A percentile compares a stretch with the other conserved stretches of the same genome.
Conservation (phyloP, 306 rosid species). For the Ammopiptanthus mongolicus region DNA sequence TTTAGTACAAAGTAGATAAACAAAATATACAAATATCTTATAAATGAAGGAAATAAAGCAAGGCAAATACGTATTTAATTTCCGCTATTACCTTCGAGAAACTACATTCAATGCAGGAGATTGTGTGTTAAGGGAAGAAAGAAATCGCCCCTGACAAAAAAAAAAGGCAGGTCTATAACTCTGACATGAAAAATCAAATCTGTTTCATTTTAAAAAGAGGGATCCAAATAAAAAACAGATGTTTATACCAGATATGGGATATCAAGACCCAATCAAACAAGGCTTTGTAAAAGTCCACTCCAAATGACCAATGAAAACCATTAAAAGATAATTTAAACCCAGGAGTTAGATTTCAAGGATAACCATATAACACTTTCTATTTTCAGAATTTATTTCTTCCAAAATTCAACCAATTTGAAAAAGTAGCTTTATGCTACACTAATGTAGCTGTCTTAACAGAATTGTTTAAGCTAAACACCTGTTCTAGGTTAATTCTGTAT, state of each 20-base stretch:
- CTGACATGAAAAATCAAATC: background rate
- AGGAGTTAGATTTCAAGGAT: conserved; percentile 13
- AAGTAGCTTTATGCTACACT: background rate
- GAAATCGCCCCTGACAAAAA: conserved; percentile 76
- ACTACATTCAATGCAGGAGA: conserved; percentile 90
- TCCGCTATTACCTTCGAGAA: conserved; percentile 62
- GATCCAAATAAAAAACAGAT: background rate
- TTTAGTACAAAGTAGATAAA: conserved; percentile 11
- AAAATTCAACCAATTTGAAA: conserved; percentile 11
- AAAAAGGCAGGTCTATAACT: conserved; percentile 2
- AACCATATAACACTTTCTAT: background rate
- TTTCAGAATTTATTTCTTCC: background rate
- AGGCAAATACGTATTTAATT: conserved; percentile 9
- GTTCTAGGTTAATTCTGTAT: conserved; percentile 86
- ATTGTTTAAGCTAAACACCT: conserved; percentile 44
- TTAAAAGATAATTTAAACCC: background rate
- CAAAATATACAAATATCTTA: conserved; percentile 13
- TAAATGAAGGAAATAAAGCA: conserved; percentile 22
- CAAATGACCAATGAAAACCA: background rate
- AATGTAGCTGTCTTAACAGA: background rate
- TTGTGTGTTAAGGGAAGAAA: conserved; percentile 70
- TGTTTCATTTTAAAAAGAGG: background rate
- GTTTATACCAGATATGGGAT: background rate
- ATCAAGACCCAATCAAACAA: background rate
- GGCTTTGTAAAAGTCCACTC: background rate